Evolutionary conservation across 179 eudicot genomes (phyloP).

Genomic region (Silene vulgaris): DNA sequence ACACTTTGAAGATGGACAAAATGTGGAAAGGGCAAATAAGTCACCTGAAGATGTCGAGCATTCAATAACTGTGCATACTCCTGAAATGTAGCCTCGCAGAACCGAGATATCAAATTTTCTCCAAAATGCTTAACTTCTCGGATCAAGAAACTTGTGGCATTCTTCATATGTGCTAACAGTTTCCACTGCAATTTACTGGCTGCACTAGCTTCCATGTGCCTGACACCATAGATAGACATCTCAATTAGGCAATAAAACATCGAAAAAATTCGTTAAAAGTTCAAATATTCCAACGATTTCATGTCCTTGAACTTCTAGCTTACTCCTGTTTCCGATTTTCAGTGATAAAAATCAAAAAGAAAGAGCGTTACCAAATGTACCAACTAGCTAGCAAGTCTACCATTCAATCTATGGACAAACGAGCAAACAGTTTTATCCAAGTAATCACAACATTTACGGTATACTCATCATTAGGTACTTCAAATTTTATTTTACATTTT

Average conservation of each 20-base stretch:
- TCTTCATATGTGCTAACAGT: conserved; percentile 50
- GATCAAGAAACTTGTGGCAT: conserved; percentile 44
- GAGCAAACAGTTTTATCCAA: background rate
- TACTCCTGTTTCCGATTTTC: background rate
- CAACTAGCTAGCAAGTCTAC: background rate
- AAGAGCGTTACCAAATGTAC: background rate
- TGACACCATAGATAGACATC: conserved; percentile 23
- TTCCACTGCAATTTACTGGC: conserved; percentile 42
- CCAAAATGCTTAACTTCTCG: conserved; percentile 36
- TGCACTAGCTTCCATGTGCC: conserved; percentile 49
- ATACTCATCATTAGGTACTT: background rate
- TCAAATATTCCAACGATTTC: background rate
- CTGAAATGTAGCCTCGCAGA: conserved; percentile 42
- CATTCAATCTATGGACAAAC: background rate
- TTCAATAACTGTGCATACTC: conserved; percentile 47
- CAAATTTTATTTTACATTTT: background rate
- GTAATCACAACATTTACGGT: background rate
- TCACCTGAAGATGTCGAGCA: conserved; percentile 56
- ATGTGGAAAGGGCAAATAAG: background rate
- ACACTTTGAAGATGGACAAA: background rate
- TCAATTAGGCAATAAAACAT: background rate
- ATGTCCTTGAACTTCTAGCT: background rate
- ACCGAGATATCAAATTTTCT: conserved; percentile 37
- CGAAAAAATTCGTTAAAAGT: background rate
- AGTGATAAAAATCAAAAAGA: background rate